Evolutionary conservation across 108 stramenopile species (phyloP), one percentile per base, ranked within the genome.

Genomic region (Fistulifera pelliculosa): DNA sequence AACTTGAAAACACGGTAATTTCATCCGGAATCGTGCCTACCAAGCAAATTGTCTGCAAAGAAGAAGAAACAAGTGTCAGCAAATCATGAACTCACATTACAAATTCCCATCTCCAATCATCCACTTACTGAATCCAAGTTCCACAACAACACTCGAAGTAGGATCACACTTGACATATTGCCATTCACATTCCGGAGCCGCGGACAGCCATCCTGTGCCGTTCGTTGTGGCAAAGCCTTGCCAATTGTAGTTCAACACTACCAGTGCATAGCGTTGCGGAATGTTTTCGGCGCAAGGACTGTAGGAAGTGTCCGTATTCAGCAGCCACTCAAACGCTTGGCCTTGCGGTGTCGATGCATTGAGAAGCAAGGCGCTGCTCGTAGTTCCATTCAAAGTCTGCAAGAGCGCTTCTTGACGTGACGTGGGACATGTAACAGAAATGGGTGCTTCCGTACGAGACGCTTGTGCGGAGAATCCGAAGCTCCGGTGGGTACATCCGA

Each of bases 101-200:
- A 38, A 52, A 42, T 11, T 24, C 15, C 38, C 27, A 6, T 8
- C 14, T 5, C n/a, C 48, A 23, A 48, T 26, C 40, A 35, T 38
- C 14, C 41, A 24, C 27, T 13, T 17, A 14, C 22, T 45, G 21
- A 40, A 55, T 64, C 67, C 74, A 15, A 35, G 68, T 40, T 38
- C 53, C 26, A 21, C 67, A 35, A 42, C 49, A 51, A 39, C 52
- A 27, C 2, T 48, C 50, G 0, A 43, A 13, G 27, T 50, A 25
- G 38, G 28, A 14, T 51, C 38, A 31, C 85, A 86, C 15, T 64
- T 53, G 14, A 86, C 66, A 35, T 66, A 73, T 51, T 53, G 57
- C 85, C 85, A 86, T 11, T 65, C 60, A 47, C 85, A 86, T 62
- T 86, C 85, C 58, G 71, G 68, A 11, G 55, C 47, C 5, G 55